Conservation (phyloP, 1,284 basidiomycete genomes). For the Moesziomyces sp. region DNA sequence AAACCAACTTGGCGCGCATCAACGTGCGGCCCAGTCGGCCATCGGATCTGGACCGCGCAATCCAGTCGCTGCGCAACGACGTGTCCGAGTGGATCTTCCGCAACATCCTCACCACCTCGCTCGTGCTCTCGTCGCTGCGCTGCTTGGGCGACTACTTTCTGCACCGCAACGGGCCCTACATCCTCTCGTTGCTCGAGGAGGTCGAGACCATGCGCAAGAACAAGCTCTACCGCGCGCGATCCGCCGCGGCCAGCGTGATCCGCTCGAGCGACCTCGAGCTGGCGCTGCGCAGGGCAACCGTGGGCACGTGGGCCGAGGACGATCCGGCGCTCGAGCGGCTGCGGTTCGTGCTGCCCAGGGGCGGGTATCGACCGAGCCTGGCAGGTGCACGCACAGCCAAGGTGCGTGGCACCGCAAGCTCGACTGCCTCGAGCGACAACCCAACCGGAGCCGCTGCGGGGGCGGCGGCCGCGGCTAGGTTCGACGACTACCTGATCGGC, state of each 20-base stretch:
- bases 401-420: slow-evolving; percentile 17
- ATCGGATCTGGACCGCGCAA: slow-evolving; percentile 26
- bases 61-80: slow-evolving; percentile 75
- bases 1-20: slow-evolving; percentile 16
- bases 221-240: slow-evolving; percentile 70
- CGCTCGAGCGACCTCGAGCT: slow-evolving; percentile 51
- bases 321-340: slow-evolving; percentile 45
- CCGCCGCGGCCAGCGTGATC: slow-evolving; percentile 72
- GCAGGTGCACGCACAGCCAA: slow-evolving; percentile 28
- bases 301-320: slow-evolving; percentile 55
- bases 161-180: slow-evolving; percentile 85
- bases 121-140: slow-evolving; percentile 81
- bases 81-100: slow-evolving; percentile 91
- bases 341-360: slow-evolving; percentile 37
- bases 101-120: slow-evolving; percentile 83
- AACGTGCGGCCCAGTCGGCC: slow-evolving; percentile 32
- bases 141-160: slow-evolving; percentile 76
- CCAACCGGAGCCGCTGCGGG: not conserved
- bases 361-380: slow-evolving; percentile 35
- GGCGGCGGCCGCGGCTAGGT: slow-evolving; percentile 23
- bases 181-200: slow-evolving; percentile 74
- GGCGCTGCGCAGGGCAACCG: slow-evolving; percentile 43
- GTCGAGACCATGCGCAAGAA: slow-evolving; percentile 78
- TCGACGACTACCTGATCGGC: slow-evolving; percentile 52
- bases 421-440: slow-evolving; percentile 1